Evolutionary conservation across 306 rosid species (phyloP).

Genomic region (Dryas alaskensis): DNA sequence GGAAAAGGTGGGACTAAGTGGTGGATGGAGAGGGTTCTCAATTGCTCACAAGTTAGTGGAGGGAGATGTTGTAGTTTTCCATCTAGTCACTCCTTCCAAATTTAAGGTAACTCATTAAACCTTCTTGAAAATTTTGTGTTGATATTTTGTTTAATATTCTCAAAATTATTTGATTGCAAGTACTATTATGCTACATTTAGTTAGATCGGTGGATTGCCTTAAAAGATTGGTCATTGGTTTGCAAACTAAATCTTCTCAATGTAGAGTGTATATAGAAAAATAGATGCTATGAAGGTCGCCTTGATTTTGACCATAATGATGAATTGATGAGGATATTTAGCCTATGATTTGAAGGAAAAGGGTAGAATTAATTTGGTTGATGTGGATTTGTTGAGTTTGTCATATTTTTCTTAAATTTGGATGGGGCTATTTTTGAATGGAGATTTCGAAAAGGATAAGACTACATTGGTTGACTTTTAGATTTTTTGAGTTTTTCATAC

Average conservation of each 20-base stretch:
- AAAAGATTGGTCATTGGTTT: neutral
- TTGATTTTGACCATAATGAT: neutral
- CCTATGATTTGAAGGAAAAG: neutral
- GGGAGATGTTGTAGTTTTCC: constrained; percentile 43
- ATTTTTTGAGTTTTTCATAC: neutral
- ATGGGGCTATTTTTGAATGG: neutral
- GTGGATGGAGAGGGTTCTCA: constrained; percentile 58
- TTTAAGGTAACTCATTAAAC: constrained; percentile 43
- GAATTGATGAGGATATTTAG: neutral
- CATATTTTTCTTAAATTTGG: neutral
- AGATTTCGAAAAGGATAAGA: neutral
- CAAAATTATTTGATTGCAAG: neutral
- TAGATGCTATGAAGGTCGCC: neutral
- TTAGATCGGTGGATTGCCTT: neutral
- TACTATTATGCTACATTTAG: neutral
- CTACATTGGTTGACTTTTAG: neutral
- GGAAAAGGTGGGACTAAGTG: constrained; percentile 39
- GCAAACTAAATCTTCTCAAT: neutral
- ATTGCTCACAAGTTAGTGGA: constrained; percentile 27
- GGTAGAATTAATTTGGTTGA: neutral
- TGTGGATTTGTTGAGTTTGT: neutral
- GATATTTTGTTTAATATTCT: neutral
- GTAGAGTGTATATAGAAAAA: neutral
- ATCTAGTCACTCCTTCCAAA: constrained; percentile 29
- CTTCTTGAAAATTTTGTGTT: neutral